Evolutionary conservation across 768 basidiomycete genomes (phyloP), one percentile per base, ranked within the genome.

Genomic region (Leucocoprinus birnbaumii): DNA sequence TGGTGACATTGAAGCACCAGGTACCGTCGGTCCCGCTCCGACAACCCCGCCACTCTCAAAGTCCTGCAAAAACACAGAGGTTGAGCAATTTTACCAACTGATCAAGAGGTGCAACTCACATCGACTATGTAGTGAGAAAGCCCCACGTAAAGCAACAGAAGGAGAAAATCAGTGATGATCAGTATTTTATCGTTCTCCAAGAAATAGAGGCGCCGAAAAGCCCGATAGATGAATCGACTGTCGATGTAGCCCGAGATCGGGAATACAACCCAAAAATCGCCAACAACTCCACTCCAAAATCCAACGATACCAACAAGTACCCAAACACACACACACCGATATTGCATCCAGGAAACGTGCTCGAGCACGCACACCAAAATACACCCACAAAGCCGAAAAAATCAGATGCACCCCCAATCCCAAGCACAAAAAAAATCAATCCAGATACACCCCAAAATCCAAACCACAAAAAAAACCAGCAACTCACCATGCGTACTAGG

Each of bases 401-500:
- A 31, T 31, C 31, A 31, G 11, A 31, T 38, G 38, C 11, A 38
- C 38, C n/a, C 38, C 38, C 38, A 38, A n/a, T n/a, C 38, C 38
- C 8, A 38, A 38, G 9, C 38, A 38, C 10, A 22, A 21, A 10
- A 50, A 37, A 35, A 16, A 46, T 46, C 9, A 7, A 25, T 7
- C 4, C 4, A 38, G 4, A 11, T 6, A 10, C n/a, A 8, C 2
- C 16, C 44, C 19, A 9, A 34, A 19, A 34, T n/a, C n/a, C n/a
- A 25, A 31, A 37, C 35, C 26, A 18, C 7, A 10, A 9, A 19
- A 42, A 42, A 42, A 25, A 21, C 18, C 2, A 47, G 37, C 31
- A 19, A 65, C 77, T 41, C 51, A 80, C 80, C 91, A 69, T 94
- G 91, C 75, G 84, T 86, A 68, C 91, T 93, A 9, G 91, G 91